These are phyloP conservation scores for Globisporangium ultimum DNA, from an alignment of 352 stramenopile species.

Conservation along the genomic window DNA sequence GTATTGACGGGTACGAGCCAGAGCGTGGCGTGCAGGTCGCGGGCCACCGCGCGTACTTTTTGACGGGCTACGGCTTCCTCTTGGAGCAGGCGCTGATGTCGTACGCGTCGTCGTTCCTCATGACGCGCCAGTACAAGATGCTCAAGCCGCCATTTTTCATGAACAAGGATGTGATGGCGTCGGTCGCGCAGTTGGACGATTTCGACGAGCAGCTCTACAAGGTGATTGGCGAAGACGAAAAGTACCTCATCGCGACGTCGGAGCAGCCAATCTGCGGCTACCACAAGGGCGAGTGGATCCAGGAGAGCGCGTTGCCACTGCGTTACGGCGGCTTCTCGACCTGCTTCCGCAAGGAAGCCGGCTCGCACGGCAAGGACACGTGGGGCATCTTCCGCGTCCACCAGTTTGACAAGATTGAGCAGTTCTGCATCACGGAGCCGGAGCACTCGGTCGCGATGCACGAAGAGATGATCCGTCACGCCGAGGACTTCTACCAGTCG, in stretches of 20 bases:
- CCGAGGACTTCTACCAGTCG: constrained; percentile 98
- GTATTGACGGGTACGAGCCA: constrained; percentile 99
- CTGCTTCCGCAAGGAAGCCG: constrained; percentile 99
- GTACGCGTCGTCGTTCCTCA: constrained; percentile 97
- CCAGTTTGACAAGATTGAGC: constrained; percentile 99
- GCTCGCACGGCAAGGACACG: constrained; percentile 98
- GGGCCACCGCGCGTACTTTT: constrained; percentile 98
- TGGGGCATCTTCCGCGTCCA: constrained; percentile 99
- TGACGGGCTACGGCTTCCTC: constrained; percentile 97
- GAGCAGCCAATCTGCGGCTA: constrained; percentile 99
- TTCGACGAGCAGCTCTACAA: constrained; percentile 99
- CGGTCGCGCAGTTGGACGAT: constrained; percentile 98
- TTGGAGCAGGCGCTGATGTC: constrained; percentile 99
- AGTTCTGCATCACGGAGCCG: constrained; percentile 97
- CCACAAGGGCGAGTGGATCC: constrained; percentile 93
- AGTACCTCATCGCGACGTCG: constrained; percentile 99
- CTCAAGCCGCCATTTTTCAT: constrained; percentile 99
- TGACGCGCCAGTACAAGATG: constrained; percentile 95
- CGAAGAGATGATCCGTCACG: constrained; percentile 89
- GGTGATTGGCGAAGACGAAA: constrained; percentile 95
- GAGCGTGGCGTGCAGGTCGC: constrained; percentile 94
- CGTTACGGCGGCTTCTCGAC: constrained; percentile 97
- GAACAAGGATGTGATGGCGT: constrained; percentile 99
- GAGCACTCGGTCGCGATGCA: constrained; percentile 92
- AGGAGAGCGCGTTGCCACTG: constrained; percentile 75